These are phyloP conservation scores for Monosporascus sp. DNA, from an alignment of 2,329 filamentous ascomycete species.

Conservation along the genomic window DNA sequence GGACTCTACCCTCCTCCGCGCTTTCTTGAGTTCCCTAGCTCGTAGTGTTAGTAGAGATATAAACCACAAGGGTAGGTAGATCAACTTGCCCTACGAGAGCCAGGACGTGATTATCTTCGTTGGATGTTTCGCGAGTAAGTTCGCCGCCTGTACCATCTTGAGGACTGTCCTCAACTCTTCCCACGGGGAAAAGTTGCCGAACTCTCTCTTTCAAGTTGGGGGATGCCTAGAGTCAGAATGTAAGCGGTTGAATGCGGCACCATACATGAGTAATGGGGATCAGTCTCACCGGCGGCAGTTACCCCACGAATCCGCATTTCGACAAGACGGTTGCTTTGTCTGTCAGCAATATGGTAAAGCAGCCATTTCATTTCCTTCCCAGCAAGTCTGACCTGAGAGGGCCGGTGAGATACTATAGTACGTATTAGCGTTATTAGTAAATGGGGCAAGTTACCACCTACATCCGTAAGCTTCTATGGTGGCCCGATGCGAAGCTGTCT, in stretches of 20 bases:
- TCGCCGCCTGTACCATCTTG: no score
- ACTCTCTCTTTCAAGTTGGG: conserved; percentile 8
- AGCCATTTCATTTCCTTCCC: conserved; percentile 6
- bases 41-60: no score
- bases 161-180: no score
- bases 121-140: no score
- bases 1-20: conserved; percentile 9
- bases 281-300: conserved; percentile 4
- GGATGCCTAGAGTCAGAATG: conserved; percentile 1
- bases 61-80: no score
- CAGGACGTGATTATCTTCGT: no score
- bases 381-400: conserved; percentile 10
- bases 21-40: conserved; percentile 9
- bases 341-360: conserved; percentile 7
- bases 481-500: conserved; percentile 1
- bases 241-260: no score
- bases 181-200: background rate
- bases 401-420: conserved; percentile 9
- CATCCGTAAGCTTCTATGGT: conserved; percentile 7
- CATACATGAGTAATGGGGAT: no score
- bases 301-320: conserved; percentile 8
- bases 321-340: conserved; percentile 8
- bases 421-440: no score
- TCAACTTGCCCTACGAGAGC: no score
- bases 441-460: background rate